Evolutionary conservation across 768 basidiomycete genomes (phyloP), one percentile per base, ranked within the genome.

Genomic region (Dioszegia aurantiaca): DNA sequence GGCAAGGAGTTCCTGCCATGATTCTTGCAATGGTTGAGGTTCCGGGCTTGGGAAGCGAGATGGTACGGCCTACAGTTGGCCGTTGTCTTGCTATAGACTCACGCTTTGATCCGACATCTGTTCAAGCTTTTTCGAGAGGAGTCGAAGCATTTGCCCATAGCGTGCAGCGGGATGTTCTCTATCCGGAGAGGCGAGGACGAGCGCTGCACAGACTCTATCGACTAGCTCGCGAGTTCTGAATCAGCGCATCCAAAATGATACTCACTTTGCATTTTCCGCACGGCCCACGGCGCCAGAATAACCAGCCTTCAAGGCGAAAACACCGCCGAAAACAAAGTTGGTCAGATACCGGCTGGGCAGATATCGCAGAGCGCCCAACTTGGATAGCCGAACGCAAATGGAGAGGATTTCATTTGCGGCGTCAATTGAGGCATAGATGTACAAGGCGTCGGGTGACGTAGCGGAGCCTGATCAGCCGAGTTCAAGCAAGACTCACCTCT

Each of bases 351-450:
- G 53, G n/a, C 64, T 65, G 10, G 73, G 73, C 24, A 75, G 55
- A 45, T 66, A 70, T 10, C 58, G 53, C 23, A 75, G 49, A 6
- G 58, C 62, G 6, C 69, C 73, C 59, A 64, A 59, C 28, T 70
- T 67, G 19, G 59, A 65, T 1, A 75, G 56, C 23, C 66, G 47
- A 12, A 72, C 54, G 27, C 69, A 71, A 19, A 71, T 71, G 19
- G 60, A 40, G 19, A 75, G 52, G 17, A 75, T 62, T 36, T 75
- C 66, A 27, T 64, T 63, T 16, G 69, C 73, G 0, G 73, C 68
- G 24, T 72, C 68, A 27, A 75, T 69, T 14, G 73, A 71, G 37
- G 73, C 73, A 60, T 71, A 75, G 54, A 75, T 75, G 49, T 71
- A 73, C 37, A 71, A 56, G 30, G 60, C 61, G 45, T 68, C 68